Conservation (phyloP, 306 rosid species). For the Casuarina cunninghamiana region DNA sequence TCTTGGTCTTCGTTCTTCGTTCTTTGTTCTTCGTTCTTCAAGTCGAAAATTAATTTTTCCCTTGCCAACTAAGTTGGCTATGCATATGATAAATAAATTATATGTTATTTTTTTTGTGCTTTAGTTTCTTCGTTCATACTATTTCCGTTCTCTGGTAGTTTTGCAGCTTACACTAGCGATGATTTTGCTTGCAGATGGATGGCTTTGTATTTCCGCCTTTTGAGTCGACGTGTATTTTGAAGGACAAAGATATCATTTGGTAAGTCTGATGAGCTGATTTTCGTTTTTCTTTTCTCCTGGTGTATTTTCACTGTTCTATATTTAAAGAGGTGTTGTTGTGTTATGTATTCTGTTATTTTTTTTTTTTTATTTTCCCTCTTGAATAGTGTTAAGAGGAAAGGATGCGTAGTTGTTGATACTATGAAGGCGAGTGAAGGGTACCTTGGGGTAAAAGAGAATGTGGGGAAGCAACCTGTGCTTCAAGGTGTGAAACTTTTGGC, state of each 20-base stretch:
- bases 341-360: neutral
- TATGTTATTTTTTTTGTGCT: neutral
- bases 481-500: slow-evolving; percentile 51
- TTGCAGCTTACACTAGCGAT: neutral
- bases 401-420: slow-evolving; percentile 25
- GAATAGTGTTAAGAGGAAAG: slow-evolving; percentile 66
- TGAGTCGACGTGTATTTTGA: slow-evolving; percentile 77
- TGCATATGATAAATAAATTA: neutral
- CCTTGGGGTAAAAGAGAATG: slow-evolving; percentile 23
- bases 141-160: neutral
- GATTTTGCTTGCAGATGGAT: slow-evolving; percentile 70
- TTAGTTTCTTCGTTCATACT: neutral
- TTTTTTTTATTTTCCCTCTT: slow-evolving; percentile 1
- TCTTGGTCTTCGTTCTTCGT: neutral
- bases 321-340: neutral
- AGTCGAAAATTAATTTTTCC: neutral
- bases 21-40: neutral
- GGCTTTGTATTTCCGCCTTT: slow-evolving; percentile 87
- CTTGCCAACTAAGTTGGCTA: neutral
- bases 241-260: slow-evolving; percentile 79
- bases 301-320: slow-evolving; percentile 5
- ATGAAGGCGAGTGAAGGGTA: slow-evolving; percentile 31
- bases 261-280: slow-evolving; percentile 33
- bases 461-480: slow-evolving; percentile 28
- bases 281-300: no score